A percentile compares a stretch with the other conserved stretches of the same genome.
phyloP scores from a whole-genome alignment of 179 eudicot species.

The Camellia oleifera region DNA sequence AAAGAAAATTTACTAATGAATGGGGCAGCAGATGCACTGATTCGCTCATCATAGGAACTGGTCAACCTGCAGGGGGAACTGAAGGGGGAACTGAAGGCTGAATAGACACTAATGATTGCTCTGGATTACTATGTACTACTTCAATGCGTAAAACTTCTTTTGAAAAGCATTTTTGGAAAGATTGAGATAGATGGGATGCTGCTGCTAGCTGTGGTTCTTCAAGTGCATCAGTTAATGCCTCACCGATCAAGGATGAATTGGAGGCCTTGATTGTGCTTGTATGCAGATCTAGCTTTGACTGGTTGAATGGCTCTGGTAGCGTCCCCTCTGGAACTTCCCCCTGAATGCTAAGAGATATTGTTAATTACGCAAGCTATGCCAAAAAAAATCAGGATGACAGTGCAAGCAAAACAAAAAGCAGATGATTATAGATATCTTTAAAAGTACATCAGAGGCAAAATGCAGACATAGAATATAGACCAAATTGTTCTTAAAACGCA shows the following conservation, averaged over 20 bases:
- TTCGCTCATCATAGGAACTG: constrained; percentile 2
- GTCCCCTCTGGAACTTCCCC: constrained; percentile 71
- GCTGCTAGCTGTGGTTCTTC: constrained; percentile 17
- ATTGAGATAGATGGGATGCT: constrained; percentile 50
- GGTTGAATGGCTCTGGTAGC: constrained; percentile 63
- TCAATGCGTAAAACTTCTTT: constrained; percentile 7
- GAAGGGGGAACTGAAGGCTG: background rate
- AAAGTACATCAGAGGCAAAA: background rate
- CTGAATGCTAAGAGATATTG: constrained; percentile 26
- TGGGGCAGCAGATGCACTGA: constrained; percentile 5
- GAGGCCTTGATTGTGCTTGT: constrained; percentile 16
- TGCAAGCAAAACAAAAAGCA: background rate
- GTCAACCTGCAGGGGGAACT: background rate
- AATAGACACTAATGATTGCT: background rate
- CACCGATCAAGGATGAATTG: constrained; percentile 2
- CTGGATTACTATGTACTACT: background rate
- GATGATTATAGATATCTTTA: background rate
- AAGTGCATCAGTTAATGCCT: constrained; percentile 6
- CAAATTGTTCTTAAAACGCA: background rate
- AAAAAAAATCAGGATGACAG: background rate
- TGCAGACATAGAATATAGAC: background rate
- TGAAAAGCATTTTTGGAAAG: constrained; percentile 57
- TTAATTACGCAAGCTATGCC: background rate
- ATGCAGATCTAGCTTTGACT: constrained; percentile 30
- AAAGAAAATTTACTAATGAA: constrained; percentile 9